Conservation (phyloP, 2,329 filamentous ascomycete species). For the Emydomyces testavorans region DNA sequence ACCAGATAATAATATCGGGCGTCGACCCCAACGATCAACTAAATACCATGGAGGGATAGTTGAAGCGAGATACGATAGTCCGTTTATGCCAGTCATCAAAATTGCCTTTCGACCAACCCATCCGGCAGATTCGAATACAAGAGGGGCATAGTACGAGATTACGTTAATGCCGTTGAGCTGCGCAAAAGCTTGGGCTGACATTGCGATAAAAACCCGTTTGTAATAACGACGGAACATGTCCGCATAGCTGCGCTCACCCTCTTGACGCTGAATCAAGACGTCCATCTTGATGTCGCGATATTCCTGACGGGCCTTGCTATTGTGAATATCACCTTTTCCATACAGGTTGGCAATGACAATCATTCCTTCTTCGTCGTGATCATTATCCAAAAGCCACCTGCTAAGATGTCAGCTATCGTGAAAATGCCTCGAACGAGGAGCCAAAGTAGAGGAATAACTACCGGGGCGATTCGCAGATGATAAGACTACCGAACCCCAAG, state of each 20-base stretch:
- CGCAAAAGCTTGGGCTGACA: constrained; percentile 92
- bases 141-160: constrained; percentile 95
- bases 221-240: constrained; percentile 94
- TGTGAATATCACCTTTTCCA: constrained; percentile 88
- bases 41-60: constrained; percentile 96
- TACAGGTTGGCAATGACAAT: constrained; percentile 97
- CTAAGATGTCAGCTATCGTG: constrained; percentile 18
- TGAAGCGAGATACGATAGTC: constrained; percentile 76
- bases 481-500: constrained; percentile 69
- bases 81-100: constrained; percentile 95
- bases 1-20: constrained; percentile 78
- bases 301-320: constrained; percentile 82
- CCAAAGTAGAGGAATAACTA: constrained; percentile 32
- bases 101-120: constrained; percentile 85
- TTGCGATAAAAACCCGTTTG: constrained; percentile 91
- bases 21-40: constrained; percentile 81
- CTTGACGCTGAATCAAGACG: constrained; percentile 81
- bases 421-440: neutral
- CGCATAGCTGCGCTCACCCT: constrained; percentile 78
- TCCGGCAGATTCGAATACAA: constrained; percentile 94
- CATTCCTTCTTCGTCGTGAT: constrained; percentile 96
- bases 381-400: constrained; percentile 94
- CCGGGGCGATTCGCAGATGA: constrained; percentile 95
- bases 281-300: constrained; percentile 99
- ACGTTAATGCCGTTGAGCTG: constrained; percentile 99